Evolutionary conservation across 495 filamentous ascomycete species (phyloP), one percentile per base, ranked within the genome.

Genomic region (Niebla homalea): DNA sequence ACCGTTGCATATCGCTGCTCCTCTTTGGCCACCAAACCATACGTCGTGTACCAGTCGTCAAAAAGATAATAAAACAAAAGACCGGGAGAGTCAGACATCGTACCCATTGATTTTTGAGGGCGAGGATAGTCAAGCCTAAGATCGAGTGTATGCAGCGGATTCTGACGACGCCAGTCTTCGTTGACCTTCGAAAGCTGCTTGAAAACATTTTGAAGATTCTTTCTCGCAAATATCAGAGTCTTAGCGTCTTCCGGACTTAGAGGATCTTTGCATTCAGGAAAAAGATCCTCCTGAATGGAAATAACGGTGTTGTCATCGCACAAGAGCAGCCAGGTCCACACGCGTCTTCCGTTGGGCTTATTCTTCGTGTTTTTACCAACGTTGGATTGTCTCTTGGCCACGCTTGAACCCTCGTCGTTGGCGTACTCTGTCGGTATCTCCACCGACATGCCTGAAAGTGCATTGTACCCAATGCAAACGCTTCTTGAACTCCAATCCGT

Each of bases 61-160:
- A 92, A 93, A 5, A 94, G 71, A 59, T 89, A 92, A 61, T 87
- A 90, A 57, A 90, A 86, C 12, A 94, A 70, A 25, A 89, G 64
- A 52, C 85, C 86, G 0, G 87, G 72, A 3, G 78, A 75, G 56
- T 88, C 83, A n/a, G 72, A 65, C 25, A 67, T 70, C 44, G 69
- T 70, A 43, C 73, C 72, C 36, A 58, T 65, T 20, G 64, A 61
- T 35, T 62, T 59, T 25, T 58, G 54, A 19, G 65, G 62, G 2
- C 62, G 60, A 15, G 59, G 56, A 11, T 43, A 38, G 4, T 50
- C 43, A 3, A 50, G 39, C 40, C 70, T 59, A 22, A 74, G 62
- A 32, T 67, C 63, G 10, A 73, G 60, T 20, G 61, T 62, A 3
- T 61, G 53, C 32, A 71, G 61, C 0, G 70, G 66, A 32, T 46